Evolutionary conservation across 1,284 basidiomycete species (phyloP).

Genomic region (Malassezia sp.): DNA sequence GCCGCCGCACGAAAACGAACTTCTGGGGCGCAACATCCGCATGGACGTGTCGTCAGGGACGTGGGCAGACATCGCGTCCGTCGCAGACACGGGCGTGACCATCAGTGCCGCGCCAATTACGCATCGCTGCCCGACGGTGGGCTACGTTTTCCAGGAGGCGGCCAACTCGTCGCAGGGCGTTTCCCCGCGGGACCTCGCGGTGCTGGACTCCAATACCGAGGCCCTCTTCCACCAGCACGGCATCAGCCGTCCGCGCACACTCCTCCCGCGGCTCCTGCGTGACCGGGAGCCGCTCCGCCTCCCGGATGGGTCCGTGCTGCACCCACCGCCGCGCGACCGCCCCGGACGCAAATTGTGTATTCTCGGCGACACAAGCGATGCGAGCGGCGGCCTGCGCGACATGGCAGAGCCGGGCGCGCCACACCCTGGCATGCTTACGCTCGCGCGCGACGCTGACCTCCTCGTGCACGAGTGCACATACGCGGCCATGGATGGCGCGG

Average conservation of each 20-base stretch:
- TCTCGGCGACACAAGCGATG: constrained; percentile 42
- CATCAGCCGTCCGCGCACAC: constrained; percentile 34
- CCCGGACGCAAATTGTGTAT: constrained; percentile 38
- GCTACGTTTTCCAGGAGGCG: constrained; percentile 36
- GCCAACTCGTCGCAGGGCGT: constrained; percentile 19
- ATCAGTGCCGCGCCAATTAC: constrained; percentile 40
- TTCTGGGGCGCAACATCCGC: constrained; percentile 27
- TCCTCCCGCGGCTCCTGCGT: constrained; percentile 23
- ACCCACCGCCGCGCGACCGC: constrained; percentile 31
- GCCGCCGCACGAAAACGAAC: constrained; percentile 33
- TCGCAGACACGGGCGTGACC: constrained; percentile 18
- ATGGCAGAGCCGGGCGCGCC: too few relatives aligned
- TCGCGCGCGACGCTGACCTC: constrained; percentile 28
- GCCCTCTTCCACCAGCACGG: constrained; percentile 24
- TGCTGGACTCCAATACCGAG: constrained; percentile 28
- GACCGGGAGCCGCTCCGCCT: constrained; percentile 25
- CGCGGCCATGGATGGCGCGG: constrained; percentile 29
- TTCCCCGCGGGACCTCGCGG: constrained; percentile 19
- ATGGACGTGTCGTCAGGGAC: constrained; percentile 25
- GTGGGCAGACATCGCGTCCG: constrained; percentile 26
- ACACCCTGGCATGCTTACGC: constrained; percentile 20
- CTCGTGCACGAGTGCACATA: constrained; percentile 45
- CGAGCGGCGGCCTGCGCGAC: constrained; percentile 17
- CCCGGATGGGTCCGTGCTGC: constrained; percentile 32
- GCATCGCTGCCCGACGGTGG: constrained; percentile 39